Percentiles rank a stretch among this genome's conserved stretches.
phyloP scores from a whole-genome alignment of 768 basidiomycete species.

The Pulveroboletus sp. region DNA sequence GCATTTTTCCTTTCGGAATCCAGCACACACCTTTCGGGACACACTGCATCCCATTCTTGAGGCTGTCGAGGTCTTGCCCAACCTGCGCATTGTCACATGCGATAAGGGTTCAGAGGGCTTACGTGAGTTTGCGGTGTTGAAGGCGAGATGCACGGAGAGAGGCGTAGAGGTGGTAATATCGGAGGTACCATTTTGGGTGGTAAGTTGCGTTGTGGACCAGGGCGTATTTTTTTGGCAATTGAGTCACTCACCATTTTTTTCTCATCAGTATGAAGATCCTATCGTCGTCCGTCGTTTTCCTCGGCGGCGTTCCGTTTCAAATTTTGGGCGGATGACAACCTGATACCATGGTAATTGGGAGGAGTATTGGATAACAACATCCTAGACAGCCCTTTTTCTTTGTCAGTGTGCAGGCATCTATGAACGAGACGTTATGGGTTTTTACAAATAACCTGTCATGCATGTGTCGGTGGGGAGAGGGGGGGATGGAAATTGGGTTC shows the following conservation, averaged over 20 bases:
- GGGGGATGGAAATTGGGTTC: no score
- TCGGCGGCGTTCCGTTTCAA: conserved; percentile 32
- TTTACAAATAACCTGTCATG: no score
- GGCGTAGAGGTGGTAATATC: conserved; percentile 27
- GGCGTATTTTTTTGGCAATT: not conserved
- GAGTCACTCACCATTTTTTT: not conserved
- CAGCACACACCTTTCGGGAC: conserved; percentile 15
- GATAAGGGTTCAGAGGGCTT: conserved; percentile 21
- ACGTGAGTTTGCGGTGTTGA: conserved; percentile 22
- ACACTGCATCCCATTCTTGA: conserved; percentile 29
- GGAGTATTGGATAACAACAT: not conserved
- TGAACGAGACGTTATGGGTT: no score
- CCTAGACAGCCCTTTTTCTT: not conserved
- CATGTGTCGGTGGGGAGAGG: no score
- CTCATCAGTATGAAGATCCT: conserved; percentile 35
- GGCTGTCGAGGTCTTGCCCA: conserved; percentile 31
- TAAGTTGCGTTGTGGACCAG: conserved; percentile 25
- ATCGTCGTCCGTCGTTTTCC: conserved; percentile 32
- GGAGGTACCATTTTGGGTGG: conserved; percentile 32
- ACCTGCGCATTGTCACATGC: conserved; percentile 35
- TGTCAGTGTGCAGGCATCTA: no score
- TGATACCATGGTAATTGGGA: conserved; percentile 5
- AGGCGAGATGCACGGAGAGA: conserved; percentile 27
- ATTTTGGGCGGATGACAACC: conserved; percentile 33
- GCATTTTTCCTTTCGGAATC: conserved; percentile 37